Base-by-base conservation (phyloP, 2,329 filamentous ascomycete species). In the Didymella arachidicola region DNA sequence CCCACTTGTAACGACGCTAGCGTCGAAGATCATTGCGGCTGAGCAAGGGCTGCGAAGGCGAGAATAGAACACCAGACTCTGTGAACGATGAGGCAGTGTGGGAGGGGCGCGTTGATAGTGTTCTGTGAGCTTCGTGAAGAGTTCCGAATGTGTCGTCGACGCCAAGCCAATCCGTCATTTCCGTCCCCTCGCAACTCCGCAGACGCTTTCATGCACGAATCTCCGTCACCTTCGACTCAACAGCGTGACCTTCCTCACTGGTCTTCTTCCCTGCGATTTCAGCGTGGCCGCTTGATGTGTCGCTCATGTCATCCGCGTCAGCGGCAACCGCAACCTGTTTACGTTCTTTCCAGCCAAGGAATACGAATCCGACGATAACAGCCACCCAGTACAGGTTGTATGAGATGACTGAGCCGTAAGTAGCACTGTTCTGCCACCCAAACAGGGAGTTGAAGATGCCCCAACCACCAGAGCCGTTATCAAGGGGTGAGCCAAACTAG, bases 311-410 rank as follows among this genome's bases (percentile, higher is more conserved):
- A 4, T 60, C 58, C 16, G 36, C n/a, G 19, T 52, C 55, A 29
- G 61, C 64, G 12, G 25, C 48, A 4, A 59, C 64, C 7, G 25
- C 52, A 4, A 29, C 47, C 36, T 64, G 66, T 8, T 79, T 80
- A 57, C 76, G 78, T 78, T 95, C 91, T 62, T 84, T 84, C 78
- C 86, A 91, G 41, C 88, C 83, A 81, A 94, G 83, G 32, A 79
- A 65, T 14, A 86, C 60, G 72, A 94, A 91, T 5, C 83, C 83
- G 16, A 82, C 60, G 56, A 93, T 92, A 64, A 92, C 83, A 8
- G 81, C 81, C 49, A 95, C 78, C 93, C 92, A 97, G 80, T 96
- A 96, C 16, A 94, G 58, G 73, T 95, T 96, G 80, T 96, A 96
- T 1, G 90, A 88, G 62, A 96, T 87, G 63, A 96, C 89, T 1